Base-by-base conservation (phyloP, 2,329 filamentous ascomycete genomes). In the Scopulariopsis brevicaulis region DNA sequence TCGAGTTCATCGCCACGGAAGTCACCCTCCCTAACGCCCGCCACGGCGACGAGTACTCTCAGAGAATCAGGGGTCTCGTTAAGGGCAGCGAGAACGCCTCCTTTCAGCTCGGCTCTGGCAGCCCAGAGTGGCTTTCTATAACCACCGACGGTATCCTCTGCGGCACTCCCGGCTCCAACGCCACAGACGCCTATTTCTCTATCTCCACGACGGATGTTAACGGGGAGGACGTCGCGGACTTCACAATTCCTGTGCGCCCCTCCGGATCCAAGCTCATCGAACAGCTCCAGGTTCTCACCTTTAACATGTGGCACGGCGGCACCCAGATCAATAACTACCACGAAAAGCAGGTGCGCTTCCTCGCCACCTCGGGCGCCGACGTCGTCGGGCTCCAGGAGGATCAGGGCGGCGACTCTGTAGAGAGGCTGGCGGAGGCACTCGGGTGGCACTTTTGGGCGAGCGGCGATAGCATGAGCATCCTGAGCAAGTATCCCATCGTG, bases 291-390 rank as follows among this genome's bases (percentile, higher is more conserved):
- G 67, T 74, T 14, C 62, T 74, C 54, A 66, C 69, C 4, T 70
- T 67, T 58, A 76, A 76, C 63, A 64, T 75, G 56, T 75, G 73
- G 73, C 62, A 66, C 53, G 70, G 71, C 4, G 73, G 71, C 52
- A 66, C 66, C 2, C 60, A 64, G 10, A 68, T 75, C 35, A 67
- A 68, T 32, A 61, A 69, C 60, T 71, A 69, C 59, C 70, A 73
- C 59, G 64, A 64, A 51, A 75, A 74, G 64, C 72, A 74, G 58
- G 63, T 74, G 20, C 62, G 60, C 3, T 72, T 71, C 62, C 63
- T 75, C 5, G 62, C 63, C 28, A 62, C 63, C 2, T 65, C 55
- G 10, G 67, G 67, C 18, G 65, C 64, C 11, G 73, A 75, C 35
- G 61, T 75, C 1, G 66, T 74, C 18, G 71, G 69, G 1, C 59